These are phyloP conservation scores for Begonia peltatifolia DNA, from an alignment of 306 rosid genomes.

Conservation along the genomic window DNA sequence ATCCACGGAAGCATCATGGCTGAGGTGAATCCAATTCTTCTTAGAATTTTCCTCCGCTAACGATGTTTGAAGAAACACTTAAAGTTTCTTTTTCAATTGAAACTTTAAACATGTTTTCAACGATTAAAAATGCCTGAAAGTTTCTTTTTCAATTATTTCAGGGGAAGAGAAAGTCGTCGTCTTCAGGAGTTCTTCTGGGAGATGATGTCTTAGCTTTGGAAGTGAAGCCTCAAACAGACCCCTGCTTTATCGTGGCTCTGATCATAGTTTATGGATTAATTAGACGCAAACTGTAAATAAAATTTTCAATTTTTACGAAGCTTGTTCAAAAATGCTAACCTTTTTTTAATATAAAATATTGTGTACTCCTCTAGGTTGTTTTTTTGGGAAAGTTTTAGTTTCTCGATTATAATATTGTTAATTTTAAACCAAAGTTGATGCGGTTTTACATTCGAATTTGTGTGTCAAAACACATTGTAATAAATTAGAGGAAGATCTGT, in stretches of 20 bases:
- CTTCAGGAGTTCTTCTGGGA: constrained; percentile 42
- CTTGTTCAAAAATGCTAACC: too few species aligned
- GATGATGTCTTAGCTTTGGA: constrained; percentile 54
- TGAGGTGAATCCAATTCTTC: constrained; percentile 30
- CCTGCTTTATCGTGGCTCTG: constrained; percentile 49
- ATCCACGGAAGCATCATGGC: constrained; percentile 40
- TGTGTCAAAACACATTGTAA: too few species aligned
- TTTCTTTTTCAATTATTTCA: constrained; percentile 10
- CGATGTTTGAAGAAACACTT: too few species aligned
- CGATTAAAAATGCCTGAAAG: neutral
- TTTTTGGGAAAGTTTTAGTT: too few species aligned
- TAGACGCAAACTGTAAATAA: constrained; percentile 34
- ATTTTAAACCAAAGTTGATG: too few species aligned
- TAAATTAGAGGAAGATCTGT: too few species aligned
- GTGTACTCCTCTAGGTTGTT: too few species aligned
- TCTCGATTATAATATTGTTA: too few species aligned
- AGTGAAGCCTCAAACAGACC: constrained; percentile 34
- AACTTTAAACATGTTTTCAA: too few species aligned
- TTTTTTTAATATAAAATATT: too few species aligned
- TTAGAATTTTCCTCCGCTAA: neutral
- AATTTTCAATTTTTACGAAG: neutral
- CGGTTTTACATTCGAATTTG: too few species aligned
- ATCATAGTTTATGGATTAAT: constrained; percentile 51
- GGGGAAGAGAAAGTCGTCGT: constrained; percentile 49
- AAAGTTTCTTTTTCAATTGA: neutral